Evolutionary conservation across 805 yeast species (phyloP).

Genomic region (Huiozyma naganishii): DNA sequence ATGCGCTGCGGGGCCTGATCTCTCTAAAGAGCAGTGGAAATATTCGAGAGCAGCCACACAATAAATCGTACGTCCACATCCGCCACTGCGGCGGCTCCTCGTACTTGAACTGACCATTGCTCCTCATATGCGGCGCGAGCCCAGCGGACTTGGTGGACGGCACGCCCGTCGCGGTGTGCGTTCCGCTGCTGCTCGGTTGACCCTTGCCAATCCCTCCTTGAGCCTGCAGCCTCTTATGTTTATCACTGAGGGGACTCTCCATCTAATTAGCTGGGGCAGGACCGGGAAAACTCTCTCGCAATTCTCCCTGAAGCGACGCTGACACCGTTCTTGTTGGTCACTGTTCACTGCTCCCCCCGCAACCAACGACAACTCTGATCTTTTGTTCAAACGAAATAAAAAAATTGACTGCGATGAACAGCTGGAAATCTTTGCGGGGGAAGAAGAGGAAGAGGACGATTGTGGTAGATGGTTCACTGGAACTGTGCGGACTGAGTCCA

Average conservation of each 20-base stretch:
- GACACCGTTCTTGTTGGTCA: too few relatives aligned
- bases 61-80: slow-evolving; percentile 39
- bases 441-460: too few relatives aligned
- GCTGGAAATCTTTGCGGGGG: too few relatives aligned
- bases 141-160: background rate
- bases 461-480: too few relatives aligned
- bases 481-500: too few relatives aligned
- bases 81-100: slow-evolving; percentile 31
- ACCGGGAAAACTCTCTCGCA: background rate
- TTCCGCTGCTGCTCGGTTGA: background rate
- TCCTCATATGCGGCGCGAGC: background rate
- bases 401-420: too few relatives aligned
- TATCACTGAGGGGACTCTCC: slow-evolving; percentile 4
- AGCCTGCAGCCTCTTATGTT: background rate
- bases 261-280: background rate
- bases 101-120: slow-evolving; percentile 13
- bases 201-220: background rate
- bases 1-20: slow-evolving; percentile 81
- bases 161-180: background rate
- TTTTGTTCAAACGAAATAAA: too few relatives aligned
- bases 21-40: slow-evolving; percentile 71
- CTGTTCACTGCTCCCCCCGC: too few relatives aligned
- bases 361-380: too few relatives aligned
- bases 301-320: too few relatives aligned
- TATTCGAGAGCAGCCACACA: slow-evolving; percentile 37